phyloP scores from a whole-genome alignment of 768 basidiomycete species.

The Paxillus rubicundulus region DNA sequence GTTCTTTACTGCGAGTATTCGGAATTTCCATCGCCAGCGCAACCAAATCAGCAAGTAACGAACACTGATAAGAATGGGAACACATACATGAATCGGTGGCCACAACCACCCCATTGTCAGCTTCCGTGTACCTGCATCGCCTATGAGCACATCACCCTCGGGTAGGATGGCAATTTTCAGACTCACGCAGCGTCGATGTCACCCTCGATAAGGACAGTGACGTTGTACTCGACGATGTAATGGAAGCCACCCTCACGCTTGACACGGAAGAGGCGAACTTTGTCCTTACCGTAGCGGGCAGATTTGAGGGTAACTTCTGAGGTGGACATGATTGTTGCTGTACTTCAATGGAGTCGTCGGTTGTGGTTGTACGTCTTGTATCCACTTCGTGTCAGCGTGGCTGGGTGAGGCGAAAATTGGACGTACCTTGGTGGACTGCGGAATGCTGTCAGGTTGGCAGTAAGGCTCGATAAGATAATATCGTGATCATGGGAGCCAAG shows the following conservation, averaged over 20 bases:
- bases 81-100: slow-evolving; percentile 87
- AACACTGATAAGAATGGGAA: background rate
- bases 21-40: background rate
- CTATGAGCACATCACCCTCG: background rate
- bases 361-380: too few relatives aligned
- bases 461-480: too few relatives aligned
- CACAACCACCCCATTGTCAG: slow-evolving; percentile 85
- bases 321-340: slow-evolving; percentile 26
- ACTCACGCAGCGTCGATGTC: slow-evolving; percentile 70
- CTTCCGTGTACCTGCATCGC: slow-evolving; percentile 69
- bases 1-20: slow-evolving; percentile 53
- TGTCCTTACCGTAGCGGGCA: slow-evolving; percentile 86
- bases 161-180: background rate
- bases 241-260: slow-evolving; percentile 70
- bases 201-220: slow-evolving; percentile 78
- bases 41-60: background rate
- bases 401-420: too few relatives aligned
- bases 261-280: slow-evolving; percentile 81
- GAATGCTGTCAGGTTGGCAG: too few relatives aligned
- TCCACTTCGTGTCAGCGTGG: too few relatives aligned
- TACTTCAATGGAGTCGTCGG: too few relatives aligned
- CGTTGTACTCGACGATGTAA: slow-evolving; percentile 81
- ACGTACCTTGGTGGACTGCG: too few relatives aligned
- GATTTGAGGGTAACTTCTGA: slow-evolving; percentile 33
- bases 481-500: too few relatives aligned